Evolutionary conservation across 2,329 filamentous ascomycete species (phyloP).

Genomic region (Ophiostoma australiae): DNA sequence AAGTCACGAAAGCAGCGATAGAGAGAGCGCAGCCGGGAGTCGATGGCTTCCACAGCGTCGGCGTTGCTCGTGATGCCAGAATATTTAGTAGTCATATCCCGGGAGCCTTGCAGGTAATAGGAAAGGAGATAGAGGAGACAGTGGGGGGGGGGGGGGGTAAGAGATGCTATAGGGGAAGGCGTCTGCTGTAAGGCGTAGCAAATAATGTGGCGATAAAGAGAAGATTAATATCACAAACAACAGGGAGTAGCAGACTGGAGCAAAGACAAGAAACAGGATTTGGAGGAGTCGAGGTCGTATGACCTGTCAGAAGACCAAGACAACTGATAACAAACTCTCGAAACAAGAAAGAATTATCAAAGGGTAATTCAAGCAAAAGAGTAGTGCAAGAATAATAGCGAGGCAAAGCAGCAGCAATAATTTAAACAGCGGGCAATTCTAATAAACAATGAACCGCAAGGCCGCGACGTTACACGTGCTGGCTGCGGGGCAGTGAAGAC

Average conservation of each 20-base stretch:
- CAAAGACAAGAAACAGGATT: conserved; percentile 1
- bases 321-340: not conserved
- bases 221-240: not conserved
- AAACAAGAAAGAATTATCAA: not conserved
- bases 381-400: not conserved
- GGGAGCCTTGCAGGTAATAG: not conserved
- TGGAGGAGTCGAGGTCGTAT: not conserved
- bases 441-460: not conserved
- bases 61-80: conserved; percentile 30
- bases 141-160: not conserved
- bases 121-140: not conserved
- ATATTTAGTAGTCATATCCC: conserved; percentile 30
- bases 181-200: not conserved
- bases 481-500: conserved; percentile 13
- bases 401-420: not conserved
- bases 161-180: not conserved
- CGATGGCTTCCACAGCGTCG: conserved; percentile 51
- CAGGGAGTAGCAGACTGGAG: not conserved
- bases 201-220: conserved; percentile 4
- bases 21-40: conserved; percentile 51
- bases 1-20: conserved; percentile 50
- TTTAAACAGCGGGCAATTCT: not conserved
- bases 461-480: conserved; percentile 8
- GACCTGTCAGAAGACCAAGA: not conserved
- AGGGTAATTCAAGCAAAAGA: not conserved